A percentile compares a stretch with the other conserved stretches of the same genome.
Conservation (phyloP, 192 early-diverging fungal genomes). For the Pilaira anomala region DNA sequence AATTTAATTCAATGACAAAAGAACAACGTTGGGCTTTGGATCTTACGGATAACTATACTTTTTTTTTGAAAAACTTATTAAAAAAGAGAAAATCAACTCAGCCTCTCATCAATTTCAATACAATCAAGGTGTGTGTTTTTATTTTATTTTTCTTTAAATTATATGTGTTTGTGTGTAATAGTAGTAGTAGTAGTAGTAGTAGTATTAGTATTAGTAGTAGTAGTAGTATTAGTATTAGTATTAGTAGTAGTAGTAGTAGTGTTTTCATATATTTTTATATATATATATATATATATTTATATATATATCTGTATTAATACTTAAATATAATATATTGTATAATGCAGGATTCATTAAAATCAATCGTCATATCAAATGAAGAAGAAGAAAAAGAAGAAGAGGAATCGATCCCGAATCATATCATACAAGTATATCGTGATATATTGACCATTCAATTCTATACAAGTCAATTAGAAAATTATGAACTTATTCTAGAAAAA, state of each 20-base stretch:
- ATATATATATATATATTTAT: too few species aligned
- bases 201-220: too few species aligned
- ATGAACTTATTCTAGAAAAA: not conserved
- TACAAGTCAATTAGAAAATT: not conserved
- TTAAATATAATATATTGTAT: not conserved
- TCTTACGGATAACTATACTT: not conserved
- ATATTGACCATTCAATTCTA: conserved; percentile 6
- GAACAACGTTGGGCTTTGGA: not conserved
- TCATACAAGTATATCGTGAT: not conserved
- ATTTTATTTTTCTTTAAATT: too few species aligned
- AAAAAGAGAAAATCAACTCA: conserved; percentile 4
- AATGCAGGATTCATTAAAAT: too few species aligned
- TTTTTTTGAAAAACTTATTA: conserved; percentile 10
- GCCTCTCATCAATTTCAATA: not conserved
- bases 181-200: too few species aligned
- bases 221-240: too few species aligned
- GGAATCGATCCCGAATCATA: not conserved
- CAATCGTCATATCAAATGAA: not conserved
- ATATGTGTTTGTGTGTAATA: not conserved
- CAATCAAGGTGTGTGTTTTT: conserved; percentile 1
- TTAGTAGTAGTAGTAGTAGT: too few species aligned
- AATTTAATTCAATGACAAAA: too few species aligned
- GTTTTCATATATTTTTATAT: too few species aligned
- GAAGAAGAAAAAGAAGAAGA: not conserved
- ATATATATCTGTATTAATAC: too few species aligned